Percentiles rank a stretch among this genome's conserved stretches.
Conservation (phyloP, 805 yeast genomes). For the Saturnispora dispora region DNA sequence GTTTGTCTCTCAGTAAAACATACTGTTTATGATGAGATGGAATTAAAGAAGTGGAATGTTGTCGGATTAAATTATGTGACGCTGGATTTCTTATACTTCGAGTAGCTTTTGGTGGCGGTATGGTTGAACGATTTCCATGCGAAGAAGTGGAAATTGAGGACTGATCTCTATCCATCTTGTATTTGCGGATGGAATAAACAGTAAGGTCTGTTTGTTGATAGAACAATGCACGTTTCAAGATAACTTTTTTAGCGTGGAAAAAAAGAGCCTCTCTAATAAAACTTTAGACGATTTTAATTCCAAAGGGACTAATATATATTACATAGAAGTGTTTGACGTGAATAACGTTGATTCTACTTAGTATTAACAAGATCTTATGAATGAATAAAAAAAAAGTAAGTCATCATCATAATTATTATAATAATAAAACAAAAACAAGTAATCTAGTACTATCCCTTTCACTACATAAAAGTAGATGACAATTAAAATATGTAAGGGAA, state of each 20-base stretch:
- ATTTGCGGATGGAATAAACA: not conserved
- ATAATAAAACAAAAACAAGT: not conserved
- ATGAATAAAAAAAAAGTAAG: not conserved
- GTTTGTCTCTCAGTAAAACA: slow-evolving; percentile 24
- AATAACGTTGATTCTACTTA: not conserved
- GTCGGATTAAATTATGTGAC: slow-evolving; percentile 13
- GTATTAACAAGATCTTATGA: not conserved
- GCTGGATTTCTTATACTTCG: slow-evolving; percentile 15
- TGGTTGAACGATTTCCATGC: not conserved
- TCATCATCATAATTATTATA: not conserved
- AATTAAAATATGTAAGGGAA: slow-evolving; percentile 61
- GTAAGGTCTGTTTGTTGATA: not conserved
- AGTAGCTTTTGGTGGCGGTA: slow-evolving; percentile 5
- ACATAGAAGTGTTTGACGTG: not conserved
- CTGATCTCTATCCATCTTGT: not conserved
- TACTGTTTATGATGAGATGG: slow-evolving; percentile 27
- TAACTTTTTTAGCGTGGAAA: not conserved
- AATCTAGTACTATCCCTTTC: not conserved
- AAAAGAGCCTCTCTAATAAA: not conserved
- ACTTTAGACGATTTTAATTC: not conserved
- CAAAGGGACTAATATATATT: too few relatives aligned
- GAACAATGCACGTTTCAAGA: not conserved
- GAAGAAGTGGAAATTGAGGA: not conserved
- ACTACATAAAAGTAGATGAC: not conserved
- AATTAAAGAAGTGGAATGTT: slow-evolving; percentile 11